Evolutionary conservation across 1,139 yeast species (phyloP), one percentile per base, ranked within the genome.

Genomic region (Geotrichum fermentans): DNA sequence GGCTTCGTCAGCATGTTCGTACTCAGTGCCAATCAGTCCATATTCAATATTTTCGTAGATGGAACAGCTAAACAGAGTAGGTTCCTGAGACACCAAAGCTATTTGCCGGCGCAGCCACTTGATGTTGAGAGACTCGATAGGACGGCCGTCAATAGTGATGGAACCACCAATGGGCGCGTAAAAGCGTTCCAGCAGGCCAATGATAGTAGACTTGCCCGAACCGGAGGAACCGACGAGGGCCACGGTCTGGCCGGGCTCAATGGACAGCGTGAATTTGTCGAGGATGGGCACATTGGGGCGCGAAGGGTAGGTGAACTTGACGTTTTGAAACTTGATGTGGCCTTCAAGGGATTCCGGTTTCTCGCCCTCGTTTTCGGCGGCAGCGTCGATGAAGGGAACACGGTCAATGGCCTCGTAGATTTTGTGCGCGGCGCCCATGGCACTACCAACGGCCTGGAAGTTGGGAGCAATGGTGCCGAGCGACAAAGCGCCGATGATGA

Each of bases 201-300:
- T 83, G 33, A 89, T 76, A 0, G 97, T 89, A 4, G 95, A 84
- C 62, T 89, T 89, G 17, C 97, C 97, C 51, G 94, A 82, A 0
- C 97, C 97, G 17, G 95, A 85, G 14, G 92, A 86, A 1, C 97
- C 97, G 14, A 88, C 96, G 48, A 89, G 75, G 61, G 96, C 92
- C 5, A 92, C 81, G 52, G 88, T 86, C 49, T 88, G 82, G 14
- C 92, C 89, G 3, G 85, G 78, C 13, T 73, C 66, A 32, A 89
- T 75, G 10, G 68, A 72, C 47, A 89, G 75, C 35, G 76, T 70
- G 59, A 89, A 74, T n/a, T 78, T 77, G 20, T 80, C 67, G 62
- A 90, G 81, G 14, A 90, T 81, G 41, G 69, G 65, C 47, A 84
- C 87, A 51, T 81, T 78, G n/a, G 86, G 86, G 53, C 97, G 77